Evolutionary conservation across 345 rosid genomes (phyloP), one percentile per base, ranked within the genome.

Genomic region (Alliaria petiolata): DNA sequence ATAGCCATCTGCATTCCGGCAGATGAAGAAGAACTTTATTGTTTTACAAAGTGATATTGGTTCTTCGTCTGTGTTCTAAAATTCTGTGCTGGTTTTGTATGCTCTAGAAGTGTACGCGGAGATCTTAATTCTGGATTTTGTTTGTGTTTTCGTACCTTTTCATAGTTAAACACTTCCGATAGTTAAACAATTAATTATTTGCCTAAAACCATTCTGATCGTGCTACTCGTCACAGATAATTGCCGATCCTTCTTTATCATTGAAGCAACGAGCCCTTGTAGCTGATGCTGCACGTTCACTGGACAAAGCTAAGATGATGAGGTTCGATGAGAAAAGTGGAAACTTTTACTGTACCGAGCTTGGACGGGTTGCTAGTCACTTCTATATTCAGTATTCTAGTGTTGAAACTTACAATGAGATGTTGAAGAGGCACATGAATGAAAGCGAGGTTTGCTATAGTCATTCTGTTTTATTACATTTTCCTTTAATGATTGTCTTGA

Each of bases 301-400:
- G 43, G 98, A 93, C 80, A 91, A 85, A 77, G 98, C 98, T 62
- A 93, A 93, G 82, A 93, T 93, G 98, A 93, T 93, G 98, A 85
- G 97, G 67, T 93, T 93, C 79, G 95, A 93, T 80, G 98, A 93
- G 81, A 93, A 93, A 84, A 91, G 95, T 85, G 98, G 97, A 76
- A 93, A 93, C 68, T 93, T 91, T 75, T 91, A 91, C 70, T 93
- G 98, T 59, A 93, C 97, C 17, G 98, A 93, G 80, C 97, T 93
- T 76, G 98, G 98, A 54, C 97, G 98, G 58, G 92, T 93, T 81
- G 96, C 98, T 31, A 93, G 98, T 82, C 97, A 93, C 84, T 93
- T 93, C 75, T 93, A 93, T 70, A 93, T 93, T 66, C 97, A 93
- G 50, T 93, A 93, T 81, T 87, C 98, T 47, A 93, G 97, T 76